Evolutionary conservation across 495 filamentous ascomycete species (phyloP).

Genomic region (Parathielavia appendiculata): DNA sequence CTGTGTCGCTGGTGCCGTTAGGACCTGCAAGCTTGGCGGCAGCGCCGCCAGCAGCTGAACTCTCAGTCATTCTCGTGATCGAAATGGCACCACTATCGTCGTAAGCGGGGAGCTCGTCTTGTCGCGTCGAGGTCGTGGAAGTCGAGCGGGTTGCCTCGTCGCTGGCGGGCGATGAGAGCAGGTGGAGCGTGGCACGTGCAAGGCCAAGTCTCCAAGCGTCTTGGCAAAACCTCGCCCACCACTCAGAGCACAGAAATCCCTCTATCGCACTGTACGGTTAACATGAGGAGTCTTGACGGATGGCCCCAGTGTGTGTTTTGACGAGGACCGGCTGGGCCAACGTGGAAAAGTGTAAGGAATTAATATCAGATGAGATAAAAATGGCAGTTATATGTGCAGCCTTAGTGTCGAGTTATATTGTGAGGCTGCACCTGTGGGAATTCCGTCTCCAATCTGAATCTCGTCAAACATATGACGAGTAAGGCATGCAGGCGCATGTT

Average conservation of each 20-base stretch:
- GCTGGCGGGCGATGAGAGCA: background rate
- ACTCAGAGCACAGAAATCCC: conserved; percentile 8
- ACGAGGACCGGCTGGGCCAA: too few species aligned
- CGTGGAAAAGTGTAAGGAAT: too few species aligned
- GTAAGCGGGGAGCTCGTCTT: background rate
- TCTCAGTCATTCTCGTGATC: conserved; percentile 48
- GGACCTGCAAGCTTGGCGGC: conserved; percentile 25
- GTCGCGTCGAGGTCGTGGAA: background rate
- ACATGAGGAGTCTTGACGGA: background rate
- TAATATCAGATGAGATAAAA: too few species aligned
- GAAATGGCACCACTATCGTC: background rate
- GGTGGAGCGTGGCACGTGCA: background rate
- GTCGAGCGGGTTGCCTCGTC: background rate
- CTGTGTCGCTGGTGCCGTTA: conserved; percentile 25
- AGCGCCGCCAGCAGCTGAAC: conserved; percentile 21
- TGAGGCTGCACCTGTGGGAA: too few species aligned
- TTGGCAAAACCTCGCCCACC: background rate
- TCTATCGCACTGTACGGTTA: background rate
- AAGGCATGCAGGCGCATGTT: too few species aligned
- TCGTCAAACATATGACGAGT: too few species aligned
- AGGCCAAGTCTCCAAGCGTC: background rate
- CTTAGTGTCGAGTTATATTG: too few species aligned
- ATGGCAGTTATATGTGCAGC: too few species aligned
- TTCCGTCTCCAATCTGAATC: too few species aligned
- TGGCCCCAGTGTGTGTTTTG: too few species aligned